Base-by-base conservation (phyloP, 2,329 filamentous ascomycete genomes). In the Xylaria sp. region DNA sequence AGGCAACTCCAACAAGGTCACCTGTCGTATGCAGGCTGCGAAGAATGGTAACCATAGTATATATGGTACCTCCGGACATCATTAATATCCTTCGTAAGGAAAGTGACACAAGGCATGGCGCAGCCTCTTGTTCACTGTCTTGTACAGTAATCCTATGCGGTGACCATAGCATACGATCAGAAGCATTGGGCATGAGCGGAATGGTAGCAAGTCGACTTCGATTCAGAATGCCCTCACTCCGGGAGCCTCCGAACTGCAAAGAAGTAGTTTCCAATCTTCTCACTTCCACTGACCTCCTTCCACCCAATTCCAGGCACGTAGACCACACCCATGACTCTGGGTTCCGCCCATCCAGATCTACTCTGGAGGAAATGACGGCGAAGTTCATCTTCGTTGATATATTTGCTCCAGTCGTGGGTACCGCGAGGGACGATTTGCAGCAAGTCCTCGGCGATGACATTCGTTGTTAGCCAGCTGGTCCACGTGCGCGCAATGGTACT, bases 401-500 rank as follows among this genome's bases (percentile, higher is more conserved):
- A 99, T 78, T 97, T 96, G 63, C 81, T 81, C 94, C 94, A 99
- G 73, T 97, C 92, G 76, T 99, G 94, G 52, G 94, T 99, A 1
- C 94, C 94, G 65, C 83, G 84, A 8, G 94, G 94, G 59, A 99
- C 94, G 62, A 97, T 91, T 4, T 90, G 81, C 72, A 96, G 69
- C 59, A 97, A 72, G 76, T 94, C 90, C 77, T 99, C 94, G 0
- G 94, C 94, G 64, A 96, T 81, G 23, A 97, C 78, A 69, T 96
- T 96, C 2, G 95, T 99, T 10, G 93, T 92, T 52, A 97, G 75
- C 88, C 91, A 99, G 67, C 90, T 94, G 63, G 85, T 85, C 82
- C 90, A 90, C 1, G 91, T 96, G 64, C 94, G 81, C 54, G 94
- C 90, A 71, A 99, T 97, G 2, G 94, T 99, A 72, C 89, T 93